A percentile compares a stretch with the other conserved stretches of the same genome.
phyloP scores from a whole-genome alignment of 2,329 filamentous ascomycete species.

The Thielaviopsis punctulata region DNA sequence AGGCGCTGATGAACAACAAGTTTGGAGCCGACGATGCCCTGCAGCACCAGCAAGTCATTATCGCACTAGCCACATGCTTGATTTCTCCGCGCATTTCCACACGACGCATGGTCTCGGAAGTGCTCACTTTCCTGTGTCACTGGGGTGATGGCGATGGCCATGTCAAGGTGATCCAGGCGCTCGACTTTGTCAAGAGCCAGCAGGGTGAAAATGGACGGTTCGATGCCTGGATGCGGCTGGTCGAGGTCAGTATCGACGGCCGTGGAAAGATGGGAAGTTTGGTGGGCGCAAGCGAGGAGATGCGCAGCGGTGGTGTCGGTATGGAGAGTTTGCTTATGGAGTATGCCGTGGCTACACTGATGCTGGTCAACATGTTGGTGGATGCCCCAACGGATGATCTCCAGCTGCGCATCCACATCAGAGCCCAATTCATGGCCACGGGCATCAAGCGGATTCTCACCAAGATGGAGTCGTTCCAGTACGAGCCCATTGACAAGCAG shows the following conservation, averaged over 20 bases:
- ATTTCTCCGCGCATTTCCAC: slow-evolving; percentile 82
- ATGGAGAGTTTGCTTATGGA: slow-evolving; percentile 99
- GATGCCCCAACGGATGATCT: slow-evolving; percentile 81
- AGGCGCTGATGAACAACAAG: slow-evolving; percentile 98
- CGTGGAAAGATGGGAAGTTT: slow-evolving; percentile 97
- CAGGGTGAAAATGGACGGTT: slow-evolving; percentile 89
- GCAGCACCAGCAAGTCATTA: slow-evolving; percentile 73
- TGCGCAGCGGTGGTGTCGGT: slow-evolving; percentile 86
- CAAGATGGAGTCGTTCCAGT: slow-evolving; percentile 98
- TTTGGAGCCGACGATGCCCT: slow-evolving; percentile 95
- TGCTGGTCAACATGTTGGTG: slow-evolving; percentile 91
- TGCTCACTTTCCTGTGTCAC: slow-evolving; percentile 88
- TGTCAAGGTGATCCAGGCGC: slow-evolving; percentile 77
- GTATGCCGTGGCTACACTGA: slow-evolving; percentile 86
- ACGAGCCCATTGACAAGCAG: slow-evolving; percentile 96
- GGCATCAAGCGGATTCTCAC: slow-evolving; percentile 84
- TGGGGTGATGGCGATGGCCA: slow-evolving; percentile 84
- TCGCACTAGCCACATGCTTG: slow-evolving; percentile 71
- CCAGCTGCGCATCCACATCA: slow-evolving; percentile 80
- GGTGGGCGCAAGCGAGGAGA: slow-evolving; percentile 90
- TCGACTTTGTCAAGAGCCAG: slow-evolving; percentile 78
- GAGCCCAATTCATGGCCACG: slow-evolving; percentile 88
- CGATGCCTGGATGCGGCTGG: slow-evolving; percentile 95
- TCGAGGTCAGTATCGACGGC: slow-evolving; percentile 91
- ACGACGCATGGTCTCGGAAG: slow-evolving; percentile 85